These are phyloP conservation scores for Xanthoceras sorbifolium DNA, from an alignment of 345 rosid genomes.

Conservation along the genomic window DNA sequence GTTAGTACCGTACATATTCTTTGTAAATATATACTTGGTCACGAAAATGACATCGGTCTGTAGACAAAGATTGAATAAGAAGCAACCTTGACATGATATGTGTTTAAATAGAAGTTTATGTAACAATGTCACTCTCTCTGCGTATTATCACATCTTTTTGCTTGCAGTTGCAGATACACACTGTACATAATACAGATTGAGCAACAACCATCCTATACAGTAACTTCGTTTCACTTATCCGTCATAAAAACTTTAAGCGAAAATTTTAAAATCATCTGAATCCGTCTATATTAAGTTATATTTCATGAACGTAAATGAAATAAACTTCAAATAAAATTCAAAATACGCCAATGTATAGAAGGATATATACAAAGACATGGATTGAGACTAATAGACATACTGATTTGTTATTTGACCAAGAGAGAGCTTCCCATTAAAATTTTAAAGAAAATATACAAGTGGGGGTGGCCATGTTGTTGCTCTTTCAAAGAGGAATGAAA, in stretches of 20 bases:
- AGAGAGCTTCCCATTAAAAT: slow-evolving; percentile 2
- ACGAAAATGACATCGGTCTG: slow-evolving; percentile 13
- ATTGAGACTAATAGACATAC: background rate
- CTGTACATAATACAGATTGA: background rate
- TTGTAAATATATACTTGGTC: slow-evolving; percentile 1
- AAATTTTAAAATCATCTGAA: background rate
- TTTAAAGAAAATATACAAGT: background rate
- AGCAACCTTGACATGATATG: slow-evolving; percentile 17
- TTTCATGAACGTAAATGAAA: no score
- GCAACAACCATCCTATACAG: background rate
- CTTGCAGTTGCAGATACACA: background rate
- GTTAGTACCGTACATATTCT: no score
- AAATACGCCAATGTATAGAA: background rate
- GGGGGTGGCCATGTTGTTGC: slow-evolving; percentile 15
- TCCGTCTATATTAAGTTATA: background rate
- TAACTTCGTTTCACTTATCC: no score
- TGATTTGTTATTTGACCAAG: slow-evolving; percentile 14
- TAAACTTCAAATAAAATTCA: no score
- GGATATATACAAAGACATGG: background rate
- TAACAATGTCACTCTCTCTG: background rate
- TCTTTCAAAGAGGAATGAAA: slow-evolving; percentile 26
- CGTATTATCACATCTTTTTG: background rate
- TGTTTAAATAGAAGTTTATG: background rate
- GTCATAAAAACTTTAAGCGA: background rate
- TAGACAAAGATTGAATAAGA: background rate